phyloP scores from a whole-genome alignment of 1,284 basidiomycete species.

The Tetrapyrgos nigripes region DNA sequence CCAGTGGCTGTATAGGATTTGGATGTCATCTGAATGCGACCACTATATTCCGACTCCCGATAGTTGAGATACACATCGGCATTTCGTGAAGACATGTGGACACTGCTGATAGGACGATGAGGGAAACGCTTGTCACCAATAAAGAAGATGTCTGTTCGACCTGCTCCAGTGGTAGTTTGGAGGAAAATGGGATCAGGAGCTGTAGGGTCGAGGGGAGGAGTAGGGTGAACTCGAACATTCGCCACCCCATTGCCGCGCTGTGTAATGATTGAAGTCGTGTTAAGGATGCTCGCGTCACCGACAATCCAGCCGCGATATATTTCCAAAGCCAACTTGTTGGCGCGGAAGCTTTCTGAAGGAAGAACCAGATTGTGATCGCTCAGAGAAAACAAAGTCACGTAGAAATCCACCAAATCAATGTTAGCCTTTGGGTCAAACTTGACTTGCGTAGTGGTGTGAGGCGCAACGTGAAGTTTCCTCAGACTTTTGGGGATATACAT shows the following conservation, averaged over 20 bases:
- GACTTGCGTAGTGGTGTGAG: conserved; percentile 52
- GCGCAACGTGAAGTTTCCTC: conserved; percentile 49
- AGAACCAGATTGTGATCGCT: conserved; percentile 51
- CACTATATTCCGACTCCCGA: conserved; percentile 54
- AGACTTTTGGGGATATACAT: conserved; percentile 55
- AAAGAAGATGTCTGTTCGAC: conserved; percentile 57
- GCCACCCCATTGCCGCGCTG: conserved; percentile 57
- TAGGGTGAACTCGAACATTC: conserved; percentile 55
- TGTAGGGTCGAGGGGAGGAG: conserved; percentile 34
- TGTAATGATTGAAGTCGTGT: conserved; percentile 49
- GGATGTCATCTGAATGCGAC: conserved; percentile 52
- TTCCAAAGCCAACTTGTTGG: conserved; percentile 48
- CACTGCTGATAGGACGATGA: conserved; percentile 52
- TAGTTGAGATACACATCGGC: conserved; percentile 64
- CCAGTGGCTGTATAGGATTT: conserved; percentile 48
- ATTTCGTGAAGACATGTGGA: conserved; percentile 52
- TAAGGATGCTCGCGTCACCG: conserved; percentile 55
- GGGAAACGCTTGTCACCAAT: conserved; percentile 43
- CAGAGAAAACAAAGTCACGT: conserved; percentile 47
- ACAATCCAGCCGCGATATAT: conserved; percentile 63
- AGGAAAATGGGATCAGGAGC: conserved; percentile 44
- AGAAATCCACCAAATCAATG: conserved; percentile 49
- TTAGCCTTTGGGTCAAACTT: conserved; percentile 53
- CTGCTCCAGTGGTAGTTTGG: conserved; percentile 55
- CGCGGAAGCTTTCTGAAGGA: conserved; percentile 45